These are phyloP conservation scores for Claviceps arundinis DNA, from an alignment of 2,329 filamentous ascomycete species.

Conservation along the genomic window DNA sequence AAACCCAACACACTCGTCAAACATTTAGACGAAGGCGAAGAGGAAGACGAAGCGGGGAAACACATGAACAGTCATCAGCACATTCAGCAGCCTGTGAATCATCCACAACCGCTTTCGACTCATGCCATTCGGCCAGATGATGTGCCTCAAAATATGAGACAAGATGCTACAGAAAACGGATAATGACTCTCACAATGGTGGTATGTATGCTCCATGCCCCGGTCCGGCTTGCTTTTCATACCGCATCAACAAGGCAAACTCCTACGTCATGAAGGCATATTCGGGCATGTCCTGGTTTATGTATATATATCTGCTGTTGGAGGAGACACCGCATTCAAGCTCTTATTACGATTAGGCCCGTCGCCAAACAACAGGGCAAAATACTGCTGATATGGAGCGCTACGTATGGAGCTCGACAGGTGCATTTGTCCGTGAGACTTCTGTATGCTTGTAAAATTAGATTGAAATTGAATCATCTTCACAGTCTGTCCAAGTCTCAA, in stretches of 20 bases:
- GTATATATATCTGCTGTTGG: not conserved
- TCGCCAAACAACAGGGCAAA: not conserved
- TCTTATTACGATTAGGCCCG: not conserved
- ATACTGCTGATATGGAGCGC: not conserved
- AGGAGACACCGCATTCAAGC: not conserved
- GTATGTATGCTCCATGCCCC: not conserved
- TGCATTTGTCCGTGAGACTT: no score
- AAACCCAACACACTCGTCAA: slow-evolving; percentile 21
- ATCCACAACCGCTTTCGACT: not conserved
- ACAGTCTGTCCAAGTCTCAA: not conserved
- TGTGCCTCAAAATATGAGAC: not conserved
- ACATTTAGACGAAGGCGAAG: slow-evolving; percentile 1
- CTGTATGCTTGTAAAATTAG: not conserved
- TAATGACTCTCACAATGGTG: not conserved
- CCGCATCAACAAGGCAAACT: not conserved
- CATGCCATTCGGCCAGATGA: not conserved
- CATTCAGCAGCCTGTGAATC: not conserved
- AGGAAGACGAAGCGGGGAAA: not conserved
- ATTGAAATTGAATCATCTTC: not conserved
- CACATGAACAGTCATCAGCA: not conserved
- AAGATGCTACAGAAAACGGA: not conserved
- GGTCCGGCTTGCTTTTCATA: not conserved
- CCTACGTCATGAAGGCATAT: not conserved
- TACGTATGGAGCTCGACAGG: not conserved
- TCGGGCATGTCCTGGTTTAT: not conserved